Evolutionary conservation across 192 early-diverging fungal species (phyloP).

Genomic region (Backusella westeae): DNA sequence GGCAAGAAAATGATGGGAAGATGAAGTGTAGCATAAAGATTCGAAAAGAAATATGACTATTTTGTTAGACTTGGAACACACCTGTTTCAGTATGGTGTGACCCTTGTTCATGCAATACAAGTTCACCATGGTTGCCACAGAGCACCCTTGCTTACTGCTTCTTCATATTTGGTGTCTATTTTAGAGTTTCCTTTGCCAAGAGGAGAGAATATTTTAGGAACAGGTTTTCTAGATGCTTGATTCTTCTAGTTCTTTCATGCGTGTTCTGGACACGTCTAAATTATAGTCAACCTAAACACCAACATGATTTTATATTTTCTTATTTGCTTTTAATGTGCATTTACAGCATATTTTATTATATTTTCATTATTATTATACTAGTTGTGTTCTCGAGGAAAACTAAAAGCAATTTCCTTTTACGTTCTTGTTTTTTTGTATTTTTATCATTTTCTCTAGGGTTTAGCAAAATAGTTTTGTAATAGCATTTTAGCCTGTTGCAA

Average conservation of each 20-base stretch:
- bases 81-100: not conserved
- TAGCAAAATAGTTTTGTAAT: not conserved
- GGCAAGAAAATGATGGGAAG: not conserved
- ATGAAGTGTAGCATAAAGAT: not conserved
- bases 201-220: not conserved
- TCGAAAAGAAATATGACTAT: not conserved
- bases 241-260: not conserved
- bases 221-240: not conserved
- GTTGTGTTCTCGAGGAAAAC: not conserved
- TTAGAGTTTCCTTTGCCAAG: not conserved
- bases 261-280: not conserved
- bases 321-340: not conserved
- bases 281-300: not conserved
- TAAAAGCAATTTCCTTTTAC: not conserved
- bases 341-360: not conserved
- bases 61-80: not conserved
- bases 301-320: not conserved
- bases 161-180: not conserved
- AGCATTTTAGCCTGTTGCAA: not conserved
- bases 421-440: not conserved
- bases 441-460: not conserved
- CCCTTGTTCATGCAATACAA: not conserved
- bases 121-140: not conserved
- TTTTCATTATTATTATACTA: not conserved
- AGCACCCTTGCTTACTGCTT: not conserved